Evolutionary conservation across 2,329 filamentous ascomycete species (phyloP).

Genomic region (Sporothrix schenckii): DNA sequence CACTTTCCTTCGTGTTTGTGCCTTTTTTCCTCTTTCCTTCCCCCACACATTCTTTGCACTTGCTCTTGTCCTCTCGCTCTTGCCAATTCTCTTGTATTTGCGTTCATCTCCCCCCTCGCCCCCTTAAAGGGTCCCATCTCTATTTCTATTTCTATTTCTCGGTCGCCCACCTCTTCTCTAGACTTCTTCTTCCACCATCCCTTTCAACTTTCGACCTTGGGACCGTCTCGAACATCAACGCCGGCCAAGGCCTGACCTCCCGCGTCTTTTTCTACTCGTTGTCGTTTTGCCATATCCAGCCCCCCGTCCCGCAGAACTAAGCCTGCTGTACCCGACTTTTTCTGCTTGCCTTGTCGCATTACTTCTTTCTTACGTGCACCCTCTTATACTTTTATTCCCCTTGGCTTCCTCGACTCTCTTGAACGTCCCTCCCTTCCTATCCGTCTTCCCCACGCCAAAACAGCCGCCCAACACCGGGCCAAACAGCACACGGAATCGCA

Average conservation of each 20-base stretch:
- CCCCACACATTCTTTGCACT: constrained; percentile 3
- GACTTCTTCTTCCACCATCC: background rate
- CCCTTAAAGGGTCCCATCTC: constrained; percentile 12
- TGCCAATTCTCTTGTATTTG: constrained; percentile 19
- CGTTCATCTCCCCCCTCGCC: constrained; percentile 18
- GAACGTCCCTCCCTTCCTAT: background rate
- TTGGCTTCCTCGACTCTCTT: background rate
- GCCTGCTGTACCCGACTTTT: constrained; percentile 20
- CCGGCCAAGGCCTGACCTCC: background rate
- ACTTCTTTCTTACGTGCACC: background rate
- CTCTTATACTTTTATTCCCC: constrained; percentile 21
- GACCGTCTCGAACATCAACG: background rate
- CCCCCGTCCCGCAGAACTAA: constrained; percentile 17
- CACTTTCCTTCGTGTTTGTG: constrained; percentile 16
- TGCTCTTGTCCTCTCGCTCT: constrained; percentile 17
- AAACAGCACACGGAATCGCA: background rate
- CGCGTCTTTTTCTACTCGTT: constrained; percentile 27
- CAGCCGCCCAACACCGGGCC: background rate
- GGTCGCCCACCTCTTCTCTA: background rate
- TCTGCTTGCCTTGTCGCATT: constrained; percentile 14
- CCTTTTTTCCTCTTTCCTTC: constrained; percentile 11
- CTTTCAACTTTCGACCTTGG: background rate
- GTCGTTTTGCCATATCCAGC: constrained; percentile 14
- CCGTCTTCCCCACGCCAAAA: background rate
- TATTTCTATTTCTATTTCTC: constrained; percentile 26